Percentiles rank a stretch among this genome's conserved stretches.
These are phyloP conservation scores for Haematococcus sp. DNA, from an alignment of 139 green algal genomes.

Conservation along the genomic window DNA sequence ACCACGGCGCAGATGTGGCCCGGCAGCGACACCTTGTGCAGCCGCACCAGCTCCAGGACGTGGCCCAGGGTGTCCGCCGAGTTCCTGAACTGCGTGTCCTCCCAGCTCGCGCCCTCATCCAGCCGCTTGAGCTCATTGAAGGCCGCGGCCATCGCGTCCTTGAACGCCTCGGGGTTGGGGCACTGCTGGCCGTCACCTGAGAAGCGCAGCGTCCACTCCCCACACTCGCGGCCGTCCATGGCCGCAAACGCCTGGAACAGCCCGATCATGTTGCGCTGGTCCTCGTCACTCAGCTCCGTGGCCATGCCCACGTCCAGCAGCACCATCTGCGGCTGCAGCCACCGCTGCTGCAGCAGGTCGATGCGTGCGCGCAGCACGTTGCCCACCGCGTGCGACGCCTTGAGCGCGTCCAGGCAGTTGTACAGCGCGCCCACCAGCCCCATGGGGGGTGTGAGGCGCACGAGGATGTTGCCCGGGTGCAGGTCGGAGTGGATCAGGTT, in stretches of 20 bases:
- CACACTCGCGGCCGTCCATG: constrained; percentile 57
- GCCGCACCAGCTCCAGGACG: constrained; percentile 77
- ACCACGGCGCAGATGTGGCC: constrained; percentile 86
- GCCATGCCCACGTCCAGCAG: constrained; percentile 92
- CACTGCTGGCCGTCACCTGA: constrained; percentile 64
- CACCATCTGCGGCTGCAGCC: constrained; percentile 71
- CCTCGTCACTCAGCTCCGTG: constrained; percentile 64
- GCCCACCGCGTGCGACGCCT: neutral
- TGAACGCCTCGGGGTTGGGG: constrained; percentile 68
- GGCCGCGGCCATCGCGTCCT: constrained; percentile 40
- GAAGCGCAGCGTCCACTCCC: constrained; percentile 70
- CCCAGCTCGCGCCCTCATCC: constrained; percentile 14
- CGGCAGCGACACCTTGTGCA: constrained; percentile 72
- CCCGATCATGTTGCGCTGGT: constrained; percentile 70
- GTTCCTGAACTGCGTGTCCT: constrained; percentile 27
- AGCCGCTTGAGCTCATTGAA: constrained; percentile 50
- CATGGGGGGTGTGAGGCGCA: constrained; percentile 55
- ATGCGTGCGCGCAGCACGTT: constrained; percentile 21
- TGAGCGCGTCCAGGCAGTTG: constrained; percentile 14
- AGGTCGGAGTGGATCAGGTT: constrained; percentile 97
- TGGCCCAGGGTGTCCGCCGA: constrained; percentile 69
- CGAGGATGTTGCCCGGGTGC: constrained; percentile 85
- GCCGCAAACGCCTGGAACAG: constrained; percentile 46
- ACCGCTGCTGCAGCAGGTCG: constrained; percentile 41
- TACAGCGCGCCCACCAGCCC: constrained; percentile 49